Base-by-base conservation (phyloP, 2,329 filamentous ascomycete genomes). In the Talaromyces sp. region DNA sequence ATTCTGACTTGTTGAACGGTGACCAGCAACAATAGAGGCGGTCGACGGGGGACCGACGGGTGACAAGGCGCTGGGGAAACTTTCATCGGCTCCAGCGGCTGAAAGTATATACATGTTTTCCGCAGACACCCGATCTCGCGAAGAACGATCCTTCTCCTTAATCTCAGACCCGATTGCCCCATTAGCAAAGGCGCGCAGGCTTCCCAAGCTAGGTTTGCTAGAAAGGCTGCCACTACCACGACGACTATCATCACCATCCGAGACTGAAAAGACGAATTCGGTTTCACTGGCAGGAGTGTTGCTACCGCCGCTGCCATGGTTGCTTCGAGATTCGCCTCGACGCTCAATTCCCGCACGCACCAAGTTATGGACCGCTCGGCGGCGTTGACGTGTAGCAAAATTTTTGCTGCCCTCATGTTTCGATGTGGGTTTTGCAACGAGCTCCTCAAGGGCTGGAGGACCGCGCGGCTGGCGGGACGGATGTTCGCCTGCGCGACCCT, bases 321-420 rank as follows among this genome's bases (percentile, higher is more conserved):
- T 84, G 62, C 88, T 89, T 59, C 87, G 80, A 76, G 82, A 88
- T 80, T 83, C 70, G n/a, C 72, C 83, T 58, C 93, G 90, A 60
- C 94, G 89, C 69, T 91, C 90, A 62, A 94, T 83, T 15, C 93
- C 92, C 56, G 93, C 93, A 63, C 89, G 89, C 61, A 97, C 89
- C 52, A 99, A 83, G 70, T 91, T 97, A 78, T 92, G 87, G 45
- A 99, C 86, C 25, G 94, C 94, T 66, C 89, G 91, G 63, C 93
- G 91, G 60, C 94, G 91, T 68, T 95, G 92, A 61, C 94, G 91
- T 57, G 91, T 86, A 10, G 89, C 89, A 76, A 99, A 99, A 79
- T 99, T 99, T 84, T 97, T 80, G 85, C 93, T 97, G 22, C 93
- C 94, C 73, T 97, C 93, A 63, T 93, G 85, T 77, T 91, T 96